phyloP scores from a whole-genome alignment of 768 basidiomycete species.

The Pulveroboletus sp. region DNA sequence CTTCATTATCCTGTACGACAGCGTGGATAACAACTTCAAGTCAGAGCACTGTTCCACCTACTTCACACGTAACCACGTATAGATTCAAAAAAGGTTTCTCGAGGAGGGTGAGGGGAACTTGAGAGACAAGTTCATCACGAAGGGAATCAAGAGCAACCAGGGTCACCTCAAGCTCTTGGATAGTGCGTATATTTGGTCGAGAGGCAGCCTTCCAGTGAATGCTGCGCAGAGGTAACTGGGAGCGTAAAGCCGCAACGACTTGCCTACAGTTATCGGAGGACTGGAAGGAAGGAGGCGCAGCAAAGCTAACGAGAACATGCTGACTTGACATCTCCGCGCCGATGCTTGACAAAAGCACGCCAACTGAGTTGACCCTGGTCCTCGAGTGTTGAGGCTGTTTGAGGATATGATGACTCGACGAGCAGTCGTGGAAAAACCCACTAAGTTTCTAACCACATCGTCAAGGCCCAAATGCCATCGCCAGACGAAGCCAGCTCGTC shows the following conservation, averaged over 20 bases:
- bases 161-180: conserved; percentile 81
- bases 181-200: conserved; percentile 71
- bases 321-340: conserved; percentile 34
- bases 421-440: conserved; percentile 11
- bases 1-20: conserved; percentile 50
- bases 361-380: not conserved
- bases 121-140: conserved; percentile 70
- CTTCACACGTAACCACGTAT: conserved; percentile 86
- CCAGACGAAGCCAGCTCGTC: conserved; percentile 59
- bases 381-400: not conserved
- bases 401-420: not conserved
- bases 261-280: conserved; percentile 72
- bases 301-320: conserved; percentile 63
- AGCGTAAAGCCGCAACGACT: conserved; percentile 56
- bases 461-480: conserved; percentile 44
- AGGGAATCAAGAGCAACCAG: conserved; percentile 63
- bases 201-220: conserved; percentile 87
- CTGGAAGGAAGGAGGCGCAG: conserved; percentile 57
- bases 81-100: conserved; percentile 86
- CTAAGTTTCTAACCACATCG: not conserved
- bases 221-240: conserved; percentile 79
- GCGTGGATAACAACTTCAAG: conserved; percentile 7
- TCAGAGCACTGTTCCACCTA: conserved; percentile 32
- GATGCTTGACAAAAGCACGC: not conserved
- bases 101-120: conserved; percentile 70